Evolutionary conservation across 2,329 filamentous ascomycete genomes (phyloP), one percentile per base, ranked within the genome.

Genomic region (Sporothrix pallida): DNA sequence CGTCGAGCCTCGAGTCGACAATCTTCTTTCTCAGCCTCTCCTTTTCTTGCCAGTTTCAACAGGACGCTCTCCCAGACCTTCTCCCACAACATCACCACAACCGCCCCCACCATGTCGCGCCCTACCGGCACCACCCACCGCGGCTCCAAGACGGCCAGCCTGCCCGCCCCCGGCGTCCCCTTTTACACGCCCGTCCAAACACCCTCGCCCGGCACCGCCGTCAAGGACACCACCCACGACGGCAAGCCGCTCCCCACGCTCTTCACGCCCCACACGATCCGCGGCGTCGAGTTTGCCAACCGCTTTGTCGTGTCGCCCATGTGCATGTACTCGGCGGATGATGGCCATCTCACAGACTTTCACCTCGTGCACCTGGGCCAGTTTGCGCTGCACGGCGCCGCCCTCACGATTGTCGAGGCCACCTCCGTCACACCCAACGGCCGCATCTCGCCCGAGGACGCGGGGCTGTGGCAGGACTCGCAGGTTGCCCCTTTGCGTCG

Each of bases 361-460:
- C 94, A 97, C 81, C 84, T 95, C 69, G 90, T 94, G 17, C 94
- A 97, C 79, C 86, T 95, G 37, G 93, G 94, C 73, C 91, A 93
- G 75, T 94, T 94, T 77, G 87, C 93, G 26, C 86, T 91, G 74
- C 89, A 92, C 73, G 95, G 95, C 13, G 91, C 92, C 0, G 92
- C 89, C 1, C 84, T 97, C 20, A 84, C 91, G 68, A 88, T 94
- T 74, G 86, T 95, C 73, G 95, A 97, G 83, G 93, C 94, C 37
- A 94, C 93, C 0, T 86, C 90, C 46, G 92, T 97, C 0, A 85
- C 88, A 10, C 83, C 93, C 6, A 90, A 95, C 77, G 94, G 94
- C 42, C 89, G 95, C 72, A 97, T 97, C 84, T 92, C 92, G 0
- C 93, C 94, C 0, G 86, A 95, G 80, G 93, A 95, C 80, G 83